Evolutionary conservation across 495 filamentous ascomycete species (phyloP).

Genomic region (Neurospora terricola): DNA sequence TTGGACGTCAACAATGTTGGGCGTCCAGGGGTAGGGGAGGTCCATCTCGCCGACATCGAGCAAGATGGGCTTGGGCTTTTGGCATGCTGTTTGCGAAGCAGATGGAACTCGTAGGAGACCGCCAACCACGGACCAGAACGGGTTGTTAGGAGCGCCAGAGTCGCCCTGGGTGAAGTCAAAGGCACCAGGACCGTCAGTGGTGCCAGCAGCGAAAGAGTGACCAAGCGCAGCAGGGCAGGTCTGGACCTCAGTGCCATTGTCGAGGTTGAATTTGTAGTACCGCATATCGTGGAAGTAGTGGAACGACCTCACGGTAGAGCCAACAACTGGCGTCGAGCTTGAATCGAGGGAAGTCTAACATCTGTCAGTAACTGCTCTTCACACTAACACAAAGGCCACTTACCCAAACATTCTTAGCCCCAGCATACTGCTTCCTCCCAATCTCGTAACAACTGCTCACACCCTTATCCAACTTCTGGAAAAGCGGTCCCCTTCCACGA

Average conservation of each 20-base stretch:
- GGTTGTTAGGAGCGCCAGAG: slow-evolving; percentile 58
- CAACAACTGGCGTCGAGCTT: slow-evolving; percentile 32
- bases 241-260: slow-evolving; percentile 60
- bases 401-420: slow-evolving; percentile 52
- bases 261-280: slow-evolving; percentile 53
- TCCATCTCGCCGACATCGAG: slow-evolving; percentile 77
- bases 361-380: slow-evolving; percentile 2
- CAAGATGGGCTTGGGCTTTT: slow-evolving; percentile 77
- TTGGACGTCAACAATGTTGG: slow-evolving; percentile 91
- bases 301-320: slow-evolving; percentile 49
- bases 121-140: slow-evolving; percentile 75
- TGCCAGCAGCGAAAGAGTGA: slow-evolving; percentile 87
- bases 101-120: slow-evolving; percentile 59
- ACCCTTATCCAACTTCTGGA: slow-evolving; percentile 57
- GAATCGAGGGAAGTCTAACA: slow-evolving; percentile 30
- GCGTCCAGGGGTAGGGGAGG: slow-evolving; percentile 74
- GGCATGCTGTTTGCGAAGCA: slow-evolving; percentile 64
- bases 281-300: slow-evolving; percentile 60
- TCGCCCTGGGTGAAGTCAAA: slow-evolving; percentile 92
- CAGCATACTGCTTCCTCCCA: slow-evolving; percentile 53
- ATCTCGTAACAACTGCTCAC: slow-evolving; percentile 68
- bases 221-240: slow-evolving; percentile 92
- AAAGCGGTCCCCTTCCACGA: slow-evolving; percentile 72
- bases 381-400: too few relatives aligned
- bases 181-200: slow-evolving; percentile 80